phyloP scores from a whole-genome alignment of 257 asterid genomes.

The Vinca minor region DNA sequence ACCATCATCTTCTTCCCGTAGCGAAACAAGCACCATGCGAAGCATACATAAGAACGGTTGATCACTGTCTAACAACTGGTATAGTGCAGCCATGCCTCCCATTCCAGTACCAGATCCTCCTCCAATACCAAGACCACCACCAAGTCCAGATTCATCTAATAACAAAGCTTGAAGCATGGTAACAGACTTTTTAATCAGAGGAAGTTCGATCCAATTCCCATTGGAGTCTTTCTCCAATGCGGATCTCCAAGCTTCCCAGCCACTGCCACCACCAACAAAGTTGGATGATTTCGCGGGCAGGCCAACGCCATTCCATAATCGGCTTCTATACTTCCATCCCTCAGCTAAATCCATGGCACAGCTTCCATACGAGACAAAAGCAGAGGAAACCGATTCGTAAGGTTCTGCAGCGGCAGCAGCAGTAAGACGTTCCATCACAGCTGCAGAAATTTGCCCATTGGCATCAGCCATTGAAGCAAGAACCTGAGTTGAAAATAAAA shows the following conservation, averaged over 20 bases:
- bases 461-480: slow-evolving; percentile 94
- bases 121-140: slow-evolving; percentile 98
- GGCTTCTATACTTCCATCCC: slow-evolving; percentile 97
- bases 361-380: slow-evolving; percentile 95
- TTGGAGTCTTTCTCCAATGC: slow-evolving; percentile 74
- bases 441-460: slow-evolving; percentile 72
- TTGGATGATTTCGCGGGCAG: slow-evolving; percentile 43
- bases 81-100: slow-evolving; percentile 95
- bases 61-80: slow-evolving; percentile 94
- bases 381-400: slow-evolving; percentile 82
- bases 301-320: slow-evolving; percentile 89
- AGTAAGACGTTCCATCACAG: slow-evolving; percentile 81
- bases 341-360: slow-evolving; percentile 72
- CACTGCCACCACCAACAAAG: slow-evolving; percentile 95
- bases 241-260: slow-evolving; percentile 91
- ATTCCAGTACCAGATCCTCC: slow-evolving; percentile 99
- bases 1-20: slow-evolving; percentile 94
- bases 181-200: slow-evolving; percentile 79
- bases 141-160: slow-evolving; percentile 91
- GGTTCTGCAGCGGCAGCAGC: slow-evolving; percentile 98
- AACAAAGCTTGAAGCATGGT: slow-evolving; percentile 91
- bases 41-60: slow-evolving; percentile 98
- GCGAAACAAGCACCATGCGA: slow-evolving; percentile 88
- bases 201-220: slow-evolving; percentile 94
- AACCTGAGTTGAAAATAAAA: slow-evolving; percentile 40